These are phyloP conservation scores for Agrostemma githago DNA, from an alignment of 148 eudicot species.

Conservation along the genomic window DNA sequence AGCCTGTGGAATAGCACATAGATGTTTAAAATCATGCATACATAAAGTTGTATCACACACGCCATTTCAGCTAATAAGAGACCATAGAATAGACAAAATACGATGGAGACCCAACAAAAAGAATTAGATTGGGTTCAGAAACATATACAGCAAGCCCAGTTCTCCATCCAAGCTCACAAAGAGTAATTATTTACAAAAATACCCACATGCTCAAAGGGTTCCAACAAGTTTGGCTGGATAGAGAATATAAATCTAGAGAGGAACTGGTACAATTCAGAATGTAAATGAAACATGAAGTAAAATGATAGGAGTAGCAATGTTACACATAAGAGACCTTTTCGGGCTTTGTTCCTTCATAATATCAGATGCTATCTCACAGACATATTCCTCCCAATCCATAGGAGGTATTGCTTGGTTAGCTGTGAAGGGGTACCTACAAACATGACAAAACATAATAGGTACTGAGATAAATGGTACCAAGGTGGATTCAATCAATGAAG, in stretches of 20 bases:
- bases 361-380: slow-evolving; percentile 79
- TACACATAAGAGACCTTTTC: slow-evolving; percentile 48
- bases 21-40: slow-evolving; percentile 11
- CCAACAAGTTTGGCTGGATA: neutral
- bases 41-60: slow-evolving; percentile 7
- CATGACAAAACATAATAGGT: slow-evolving; percentile 13
- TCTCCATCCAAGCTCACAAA: neutral
- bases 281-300: neutral
- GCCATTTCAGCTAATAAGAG: neutral
- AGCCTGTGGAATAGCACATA: slow-evolving; percentile 38
- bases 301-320: neutral
- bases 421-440: slow-evolving; percentile 78
- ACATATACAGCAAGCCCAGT: neutral
- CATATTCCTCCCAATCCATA: slow-evolving; percentile 98
- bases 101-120: neutral
- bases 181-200: neutral
- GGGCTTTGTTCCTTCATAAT: slow-evolving; percentile 97
- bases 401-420: slow-evolving; percentile 68
- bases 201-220: neutral
- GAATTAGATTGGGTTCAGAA: neutral
- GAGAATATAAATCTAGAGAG: neutral
- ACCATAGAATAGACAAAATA: neutral
- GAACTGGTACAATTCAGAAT: neutral
- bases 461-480: neutral
- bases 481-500: neutral